These are phyloP conservation scores for Galeopsis tetrahit DNA, from an alignment of 257 asterid species.

Conservation along the genomic window DNA sequence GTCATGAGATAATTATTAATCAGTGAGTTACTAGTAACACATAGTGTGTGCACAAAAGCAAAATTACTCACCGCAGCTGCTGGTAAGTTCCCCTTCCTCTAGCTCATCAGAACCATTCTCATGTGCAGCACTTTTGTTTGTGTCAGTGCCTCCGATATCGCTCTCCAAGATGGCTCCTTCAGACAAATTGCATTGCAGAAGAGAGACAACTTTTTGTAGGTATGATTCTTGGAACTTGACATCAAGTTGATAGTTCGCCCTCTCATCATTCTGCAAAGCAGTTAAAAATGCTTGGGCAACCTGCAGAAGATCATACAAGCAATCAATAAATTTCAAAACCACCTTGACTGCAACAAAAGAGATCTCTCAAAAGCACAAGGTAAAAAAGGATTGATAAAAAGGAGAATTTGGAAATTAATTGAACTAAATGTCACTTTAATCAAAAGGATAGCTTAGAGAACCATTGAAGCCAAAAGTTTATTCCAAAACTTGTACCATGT, in stretches of 20 bases:
- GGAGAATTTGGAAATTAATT: neutral
- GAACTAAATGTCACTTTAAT: constrained; percentile 10
- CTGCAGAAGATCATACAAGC: constrained; percentile 44
- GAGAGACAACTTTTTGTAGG: constrained; percentile 80
- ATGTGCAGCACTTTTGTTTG: constrained; percentile 41
- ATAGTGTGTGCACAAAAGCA: constrained; percentile 23
- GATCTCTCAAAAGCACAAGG: constrained; percentile 17
- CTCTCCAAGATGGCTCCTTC: constrained; percentile 86
- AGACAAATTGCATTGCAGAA: constrained; percentile 84
- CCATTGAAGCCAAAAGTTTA: constrained; percentile 6
- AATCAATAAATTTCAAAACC: constrained; percentile 6
- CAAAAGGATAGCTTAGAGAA: constrained; percentile 7
- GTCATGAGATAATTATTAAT: neutral
- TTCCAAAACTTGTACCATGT: neutral
- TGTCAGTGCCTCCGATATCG: constrained; percentile 42
- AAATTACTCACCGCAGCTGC: constrained; percentile 66
- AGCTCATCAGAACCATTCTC: constrained; percentile 64
- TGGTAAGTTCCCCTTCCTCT: constrained; percentile 96
- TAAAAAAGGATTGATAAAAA: constrained; percentile 16
- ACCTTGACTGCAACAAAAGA: constrained; percentile 24
- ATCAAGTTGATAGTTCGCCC: constrained; percentile 94
- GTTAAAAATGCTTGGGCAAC: constrained; percentile 87
- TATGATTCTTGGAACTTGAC: constrained; percentile 98
- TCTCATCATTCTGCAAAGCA: constrained; percentile 95
- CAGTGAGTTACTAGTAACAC: constrained; percentile 15